Evolutionary conservation across 2,329 filamentous ascomycete genomes (phyloP), one percentile per base, ranked within the genome.

Genomic region (Sordariomycetes sp.): DNA sequence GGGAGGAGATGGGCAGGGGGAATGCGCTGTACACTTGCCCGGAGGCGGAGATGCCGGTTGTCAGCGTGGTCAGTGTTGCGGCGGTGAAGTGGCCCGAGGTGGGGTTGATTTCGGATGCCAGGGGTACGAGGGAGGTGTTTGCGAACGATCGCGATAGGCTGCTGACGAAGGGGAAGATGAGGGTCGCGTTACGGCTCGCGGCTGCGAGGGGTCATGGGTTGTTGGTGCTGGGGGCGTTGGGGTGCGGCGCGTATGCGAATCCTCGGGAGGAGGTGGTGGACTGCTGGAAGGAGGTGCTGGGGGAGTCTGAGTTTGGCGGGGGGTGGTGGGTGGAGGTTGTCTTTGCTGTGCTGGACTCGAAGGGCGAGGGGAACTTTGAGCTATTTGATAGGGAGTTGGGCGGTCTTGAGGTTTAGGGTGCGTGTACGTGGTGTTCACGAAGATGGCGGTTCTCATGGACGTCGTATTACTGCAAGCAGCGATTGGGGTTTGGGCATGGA

Each of bases 181-280:
- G 82, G 24, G 65, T 84, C 20, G 74, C 76, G 20, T 67, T 88
- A 55, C 74, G 84, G 4, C 76, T 84, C 58, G 81, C 83, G 1
- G 84, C 76, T n/a, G 65, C 65, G 4, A 72, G 78, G 32, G 74
- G 73, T 1, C 82, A 87, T 63, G 71, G 75, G 24, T 72, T 76
- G 61, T 68, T 89, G 10, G 80, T 89, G 5, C 72, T 90, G 1
- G 85, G 86, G 0, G 85, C 86, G 0, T 65, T 89, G 54, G 86
- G 86, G 0, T 89, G 85, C 62, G 86, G 85, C 3, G 83, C 78
- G 0, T 87, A 86, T 65, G 63, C 62, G 0, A 86, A 88, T 65
- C 86, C 86, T 10, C 74, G 74, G 0, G 68, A 71, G 35, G 81
- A 82, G 60, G 79, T 89, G n/a, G 84, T 80, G 2, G 59, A 69